Percentiles rank a stretch among this genome's conserved stretches.
Evolutionary conservation across 2,329 filamentous ascomycete genomes (phyloP).

Genomic region (Cladosporium sp.): DNA sequence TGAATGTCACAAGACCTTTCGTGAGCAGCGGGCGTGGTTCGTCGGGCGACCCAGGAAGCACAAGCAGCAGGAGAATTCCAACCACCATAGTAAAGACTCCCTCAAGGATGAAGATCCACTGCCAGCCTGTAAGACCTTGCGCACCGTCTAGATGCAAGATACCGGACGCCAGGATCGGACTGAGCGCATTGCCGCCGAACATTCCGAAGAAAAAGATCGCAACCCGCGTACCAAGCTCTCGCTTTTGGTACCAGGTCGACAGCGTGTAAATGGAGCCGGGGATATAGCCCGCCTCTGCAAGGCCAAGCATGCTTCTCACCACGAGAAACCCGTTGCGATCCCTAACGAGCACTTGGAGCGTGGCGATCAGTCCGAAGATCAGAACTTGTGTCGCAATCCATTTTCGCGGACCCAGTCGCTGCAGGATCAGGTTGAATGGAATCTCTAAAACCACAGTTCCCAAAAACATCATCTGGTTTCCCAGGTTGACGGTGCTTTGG

Average conservation of each 20-base stretch:
- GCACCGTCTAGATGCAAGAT: conserved; percentile 65
- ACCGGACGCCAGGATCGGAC: conserved; percentile 56
- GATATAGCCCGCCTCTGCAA: conserved; percentile 22
- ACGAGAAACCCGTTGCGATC: conserved; percentile 31
- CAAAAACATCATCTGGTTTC: conserved; percentile 57
- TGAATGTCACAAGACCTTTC: conserved; percentile 45
- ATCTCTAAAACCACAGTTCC: conserved; percentile 56
- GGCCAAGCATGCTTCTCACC: conserved; percentile 26
- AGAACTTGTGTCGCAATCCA: conserved; percentile 55
- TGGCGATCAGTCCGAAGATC: conserved; percentile 51
- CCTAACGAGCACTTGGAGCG: conserved; percentile 29
- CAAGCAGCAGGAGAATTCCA: conserved; percentile 43
- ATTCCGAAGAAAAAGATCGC: conserved; percentile 46
- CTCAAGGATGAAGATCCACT: conserved; percentile 63
- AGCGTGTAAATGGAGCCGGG: conserved; percentile 49
- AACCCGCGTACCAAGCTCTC: conserved; percentile 24
- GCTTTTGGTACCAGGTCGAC: conserved; percentile 12
- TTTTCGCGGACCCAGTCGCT: conserved; percentile 35
- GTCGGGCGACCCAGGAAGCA: conserved; percentile 50
- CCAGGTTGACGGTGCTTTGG: conserved; percentile 54
- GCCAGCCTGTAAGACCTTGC: conserved; percentile 60
- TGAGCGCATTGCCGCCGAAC: conserved; percentile 65
- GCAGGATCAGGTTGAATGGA: conserved; percentile 53
- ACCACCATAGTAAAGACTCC: conserved; percentile 45
- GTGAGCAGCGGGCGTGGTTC: conserved; percentile 44